phyloP scores from a whole-genome alignment of 1,284 basidiomycete species.

The Cerioporus squamosus region DNA sequence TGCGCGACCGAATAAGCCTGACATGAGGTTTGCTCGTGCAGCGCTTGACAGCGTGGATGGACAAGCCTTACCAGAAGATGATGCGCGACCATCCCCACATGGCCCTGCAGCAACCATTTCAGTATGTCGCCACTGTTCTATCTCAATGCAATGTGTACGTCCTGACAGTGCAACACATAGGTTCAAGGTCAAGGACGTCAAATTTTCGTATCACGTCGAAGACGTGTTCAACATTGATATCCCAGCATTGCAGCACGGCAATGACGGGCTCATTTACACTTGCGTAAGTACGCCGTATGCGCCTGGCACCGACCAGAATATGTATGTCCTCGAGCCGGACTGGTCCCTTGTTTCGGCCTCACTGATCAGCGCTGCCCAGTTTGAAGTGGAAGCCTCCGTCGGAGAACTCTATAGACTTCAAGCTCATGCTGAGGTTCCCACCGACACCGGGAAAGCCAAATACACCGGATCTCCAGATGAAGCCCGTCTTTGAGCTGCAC shows the following conservation, averaged over 20 bases:
- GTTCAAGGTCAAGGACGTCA: conserved; percentile 88
- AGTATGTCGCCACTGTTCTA: conserved; percentile 56
- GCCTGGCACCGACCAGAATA: conserved; percentile 90
- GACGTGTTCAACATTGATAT: conserved; percentile 87
- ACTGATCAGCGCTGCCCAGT: conserved; percentile 45
- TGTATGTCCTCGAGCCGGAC: conserved; percentile 57
- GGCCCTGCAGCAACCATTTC: conserved; percentile 75
- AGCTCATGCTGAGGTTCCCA: conserved; percentile 91
- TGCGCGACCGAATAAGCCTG: not conserved
- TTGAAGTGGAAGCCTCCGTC: conserved; percentile 99
- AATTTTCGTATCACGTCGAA: conserved; percentile 87
- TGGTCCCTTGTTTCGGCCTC: conserved; percentile 1
- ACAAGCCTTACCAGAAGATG: conserved; percentile 79
- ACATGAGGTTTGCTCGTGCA: conserved; percentile 38
- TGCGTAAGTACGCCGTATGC: conserved; percentile 86
- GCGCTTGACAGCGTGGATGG: conserved; percentile 86
- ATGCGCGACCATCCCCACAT: conserved; percentile 71
- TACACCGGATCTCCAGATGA: conserved; percentile 81
- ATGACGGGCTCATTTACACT: conserved; percentile 98
- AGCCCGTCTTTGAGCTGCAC: conserved; percentile 86
- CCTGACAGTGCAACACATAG: conserved; percentile 43
- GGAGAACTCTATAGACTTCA: conserved; percentile 98
- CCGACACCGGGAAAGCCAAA: conserved; percentile 55
- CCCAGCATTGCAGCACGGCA: conserved; percentile 89
- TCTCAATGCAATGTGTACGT: conserved; percentile 6